These are phyloP conservation scores for Fusarium pseudograminearum DNA, from an alignment of 2,329 filamentous ascomycete genomes.

Conservation along the genomic window DNA sequence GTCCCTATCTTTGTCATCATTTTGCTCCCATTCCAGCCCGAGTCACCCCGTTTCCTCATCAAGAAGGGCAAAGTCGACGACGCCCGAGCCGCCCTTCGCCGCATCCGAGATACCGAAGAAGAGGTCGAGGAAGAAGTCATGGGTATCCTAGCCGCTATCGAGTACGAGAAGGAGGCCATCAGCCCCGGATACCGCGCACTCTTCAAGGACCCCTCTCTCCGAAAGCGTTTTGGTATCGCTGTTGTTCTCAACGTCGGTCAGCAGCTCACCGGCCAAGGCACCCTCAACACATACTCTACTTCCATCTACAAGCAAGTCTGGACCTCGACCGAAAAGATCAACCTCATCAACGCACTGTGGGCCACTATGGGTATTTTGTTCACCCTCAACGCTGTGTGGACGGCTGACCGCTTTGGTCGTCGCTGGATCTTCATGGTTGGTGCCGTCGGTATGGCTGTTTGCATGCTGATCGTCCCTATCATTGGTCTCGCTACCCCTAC, in stretches of 20 bases:
- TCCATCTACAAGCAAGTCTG: slow-evolving; percentile 80
- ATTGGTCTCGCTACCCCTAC: slow-evolving; percentile 64
- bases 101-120: slow-evolving; percentile 72
- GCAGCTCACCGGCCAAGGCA: slow-evolving; percentile 79
- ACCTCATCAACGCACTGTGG: slow-evolving; percentile 80
- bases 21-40: slow-evolving; percentile 74
- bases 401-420: slow-evolving; percentile 77
- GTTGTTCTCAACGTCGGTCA: slow-evolving; percentile 77
- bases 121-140: slow-evolving; percentile 76
- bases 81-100: slow-evolving; percentile 68
- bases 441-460: slow-evolving; percentile 75
- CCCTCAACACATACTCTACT: slow-evolving; percentile 79
- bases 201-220: slow-evolving; percentile 76
- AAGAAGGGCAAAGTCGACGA: slow-evolving; percentile 70
- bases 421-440: slow-evolving; percentile 77
- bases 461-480: slow-evolving; percentile 73
- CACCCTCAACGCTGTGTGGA: slow-evolving; percentile 79
- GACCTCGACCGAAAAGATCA: slow-evolving; percentile 68
- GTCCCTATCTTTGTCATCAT: slow-evolving; percentile 71
- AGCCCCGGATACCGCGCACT: slow-evolving; percentile 72
- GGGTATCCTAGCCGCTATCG: slow-evolving; percentile 74
- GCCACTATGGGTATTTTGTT: slow-evolving; percentile 79
- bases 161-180: slow-evolving; percentile 78
- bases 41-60: slow-evolving; percentile 76
- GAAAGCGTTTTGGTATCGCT: slow-evolving; percentile 74